These are phyloP conservation scores for Thermomucor indicae-seudaticae DNA, from an alignment of 371 early-diverging fungal species.

Conservation along the genomic window DNA sequence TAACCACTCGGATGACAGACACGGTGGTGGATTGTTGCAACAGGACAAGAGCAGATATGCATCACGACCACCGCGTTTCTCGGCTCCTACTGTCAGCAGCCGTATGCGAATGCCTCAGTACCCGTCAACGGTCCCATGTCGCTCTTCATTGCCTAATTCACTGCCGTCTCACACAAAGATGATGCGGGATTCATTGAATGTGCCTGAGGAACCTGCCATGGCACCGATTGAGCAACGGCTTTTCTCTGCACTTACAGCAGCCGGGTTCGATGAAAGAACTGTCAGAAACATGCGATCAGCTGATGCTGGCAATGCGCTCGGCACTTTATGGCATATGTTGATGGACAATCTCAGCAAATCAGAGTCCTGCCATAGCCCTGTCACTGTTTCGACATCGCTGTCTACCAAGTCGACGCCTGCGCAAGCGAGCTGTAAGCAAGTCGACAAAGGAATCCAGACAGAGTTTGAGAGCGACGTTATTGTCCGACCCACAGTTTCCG, in stretches of 20 bases:
- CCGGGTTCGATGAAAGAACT: conserved; percentile 67
- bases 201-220: conserved; percentile 29
- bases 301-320: conserved; percentile 62
- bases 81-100: conserved; percentile 23
- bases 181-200: not conserved
- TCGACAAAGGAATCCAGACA: conserved; percentile 4
- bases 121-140: conserved; percentile 12
- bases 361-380: not conserved
- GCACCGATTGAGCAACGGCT: conserved; percentile 45
- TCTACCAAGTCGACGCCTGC: too few relatives aligned
- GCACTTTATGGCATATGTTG: conserved; percentile 73
- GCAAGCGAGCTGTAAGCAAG: too few relatives aligned
- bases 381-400: not conserved
- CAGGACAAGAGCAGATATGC: conserved; percentile 8
- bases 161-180: conserved; percentile 2
- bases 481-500: not conserved
- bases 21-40: too few relatives aligned
- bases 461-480: not conserved
- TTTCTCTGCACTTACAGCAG: conserved; percentile 43
- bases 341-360: conserved; percentile 31
- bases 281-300: conserved; percentile 54
- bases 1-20: not conserved
- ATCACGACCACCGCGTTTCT: conserved; percentile 29
- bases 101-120: conserved; percentile 20
- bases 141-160: conserved; percentile 4